Evolutionary conservation across 2,329 filamentous ascomycete species (phyloP), one percentile per base, ranked within the genome.

Genomic region (Colletotrichum agaves): DNA sequence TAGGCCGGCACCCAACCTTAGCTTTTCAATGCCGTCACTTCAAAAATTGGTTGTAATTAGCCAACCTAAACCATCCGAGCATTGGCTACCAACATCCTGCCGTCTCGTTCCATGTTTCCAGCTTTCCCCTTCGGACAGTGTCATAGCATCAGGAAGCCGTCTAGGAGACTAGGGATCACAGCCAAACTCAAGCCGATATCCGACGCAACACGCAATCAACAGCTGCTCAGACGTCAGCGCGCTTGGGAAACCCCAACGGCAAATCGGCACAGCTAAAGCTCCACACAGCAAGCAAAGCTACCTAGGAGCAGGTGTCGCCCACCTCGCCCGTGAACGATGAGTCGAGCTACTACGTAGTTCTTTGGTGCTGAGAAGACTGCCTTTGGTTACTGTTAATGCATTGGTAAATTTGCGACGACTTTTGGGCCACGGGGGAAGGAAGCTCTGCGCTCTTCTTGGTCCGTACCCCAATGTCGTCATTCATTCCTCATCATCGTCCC

Each of bases 381-480:
- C 15, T n/a, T 21, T 27, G 13, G 57, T 53, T 13, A 47, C 27
- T 27, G 27, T 41, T 19, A n/a, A 64, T 59, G 39, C 60, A 53
- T 33, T 33, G 53, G 19, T 37, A 47, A 43, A 41, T 23, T 47
- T 44, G 21, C 17, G 41, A 55, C 31, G 39, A 43, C 27, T 35
- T 59, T 27, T 39, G 57, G 41, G 13, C 64, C 47, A 41, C 53
- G 19, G 19, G 39, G 37, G 53, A 59, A 21, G 37, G 53, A 59
- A 21, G n/a, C 49, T 43, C 47, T 44, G 44, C 46, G 46, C 55
- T 68, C 65, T 47, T 53, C 61, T 53, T 19, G 31, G 46, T 46
- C 21, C 44, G 13, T 41, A 44, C 27, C 12, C 37, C n/a, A n/a
- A 65, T 68, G 65, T 68, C 65, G 65, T 68, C 65, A 68, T 67